These are phyloP conservation scores for Phialocephala sp. DNA, from an alignment of 2,329 filamentous ascomycete species.

Conservation along the genomic window DNA sequence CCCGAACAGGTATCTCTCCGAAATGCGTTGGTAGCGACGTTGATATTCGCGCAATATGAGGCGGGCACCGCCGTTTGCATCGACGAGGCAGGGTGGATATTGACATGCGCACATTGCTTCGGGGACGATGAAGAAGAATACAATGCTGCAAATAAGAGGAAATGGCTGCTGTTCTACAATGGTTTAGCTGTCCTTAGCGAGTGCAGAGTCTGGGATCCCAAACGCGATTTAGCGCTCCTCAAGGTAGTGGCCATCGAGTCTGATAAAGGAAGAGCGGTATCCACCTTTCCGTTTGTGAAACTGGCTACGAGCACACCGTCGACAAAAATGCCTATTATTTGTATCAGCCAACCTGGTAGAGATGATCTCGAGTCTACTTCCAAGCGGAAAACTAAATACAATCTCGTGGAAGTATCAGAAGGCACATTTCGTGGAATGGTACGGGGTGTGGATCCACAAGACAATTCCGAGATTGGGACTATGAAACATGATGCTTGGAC, in stretches of 20 bases:
- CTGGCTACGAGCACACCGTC: background rate
- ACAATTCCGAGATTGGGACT: slow-evolving; percentile 58
- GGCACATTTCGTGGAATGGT: slow-evolving; percentile 50
- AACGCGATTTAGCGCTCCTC: slow-evolving; percentile 54
- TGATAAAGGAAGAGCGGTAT: background rate
- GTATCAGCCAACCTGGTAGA: slow-evolving; percentile 48
- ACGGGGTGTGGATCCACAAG: slow-evolving; percentile 49
- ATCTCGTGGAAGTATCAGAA: slow-evolving; percentile 53
- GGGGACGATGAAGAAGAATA: slow-evolving; percentile 49
- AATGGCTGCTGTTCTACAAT: slow-evolving; percentile 50
- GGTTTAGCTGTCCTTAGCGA: slow-evolving; percentile 47
- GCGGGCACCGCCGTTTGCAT: slow-evolving; percentile 59
- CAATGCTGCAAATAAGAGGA: slow-evolving; percentile 33
- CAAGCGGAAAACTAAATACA: slow-evolving; percentile 44
- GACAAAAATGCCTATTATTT: slow-evolving; percentile 33
- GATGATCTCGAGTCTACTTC: slow-evolving; percentile 54
- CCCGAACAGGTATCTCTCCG: background rate
- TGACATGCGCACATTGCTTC: slow-evolving; percentile 59
- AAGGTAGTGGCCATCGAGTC: slow-evolving; percentile 45
- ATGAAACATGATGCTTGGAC: slow-evolving; percentile 61
- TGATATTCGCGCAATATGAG: slow-evolving; percentile 56
- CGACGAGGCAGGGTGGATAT: slow-evolving; percentile 48
- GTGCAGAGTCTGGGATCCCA: slow-evolving; percentile 43
- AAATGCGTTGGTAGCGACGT: slow-evolving; percentile 39
- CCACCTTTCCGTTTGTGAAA: slow-evolving; percentile 9